These are phyloP conservation scores for Synchytrium microbalum DNA, from an alignment of 371 early-diverging fungal genomes.

Conservation along the genomic window DNA sequence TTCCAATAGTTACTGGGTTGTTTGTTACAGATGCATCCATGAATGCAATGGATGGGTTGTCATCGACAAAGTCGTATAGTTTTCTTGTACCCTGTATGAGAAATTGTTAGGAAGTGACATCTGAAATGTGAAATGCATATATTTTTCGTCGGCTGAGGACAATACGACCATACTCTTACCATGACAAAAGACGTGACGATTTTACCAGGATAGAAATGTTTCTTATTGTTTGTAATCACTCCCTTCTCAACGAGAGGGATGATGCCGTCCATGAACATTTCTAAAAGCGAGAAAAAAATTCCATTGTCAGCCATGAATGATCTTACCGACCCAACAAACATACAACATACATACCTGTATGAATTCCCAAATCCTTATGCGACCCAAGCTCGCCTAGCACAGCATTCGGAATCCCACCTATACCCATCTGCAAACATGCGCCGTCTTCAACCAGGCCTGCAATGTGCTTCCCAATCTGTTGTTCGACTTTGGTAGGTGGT, in stretches of 20 bases:
- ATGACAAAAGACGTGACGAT: conserved; percentile 36
- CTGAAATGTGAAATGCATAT: background rate
- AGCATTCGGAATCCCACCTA: conserved; percentile 39
- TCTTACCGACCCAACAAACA: background rate
- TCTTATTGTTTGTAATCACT: conserved; percentile 36
- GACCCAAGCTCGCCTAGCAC: conserved; percentile 27
- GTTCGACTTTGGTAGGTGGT: conserved; percentile 21
- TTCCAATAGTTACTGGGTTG: conserved; percentile 33
- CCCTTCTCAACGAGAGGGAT: conserved; percentile 36
- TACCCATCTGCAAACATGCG: conserved; percentile 43
- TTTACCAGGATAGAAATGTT: conserved; percentile 27
- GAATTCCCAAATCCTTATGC: conserved; percentile 41
- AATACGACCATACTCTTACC: conserved; percentile 8
- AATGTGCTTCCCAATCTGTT: conserved; percentile 31
- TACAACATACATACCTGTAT: conserved; percentile 27
- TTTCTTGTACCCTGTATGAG: conserved; percentile 16
- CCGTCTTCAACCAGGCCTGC: conserved; percentile 37
- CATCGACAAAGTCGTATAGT: conserved; percentile 37
- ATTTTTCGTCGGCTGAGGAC: background rate
- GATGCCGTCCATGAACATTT: conserved; percentile 40
- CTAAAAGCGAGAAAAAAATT: conserved; percentile 6
- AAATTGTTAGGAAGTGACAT: background rate
- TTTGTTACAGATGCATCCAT: conserved; percentile 35
- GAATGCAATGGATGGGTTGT: conserved; percentile 35
- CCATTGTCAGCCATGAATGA: background rate